Evolutionary conservation across 441 rosid species (phyloP).

Genomic region (Populus hybrid): DNA sequence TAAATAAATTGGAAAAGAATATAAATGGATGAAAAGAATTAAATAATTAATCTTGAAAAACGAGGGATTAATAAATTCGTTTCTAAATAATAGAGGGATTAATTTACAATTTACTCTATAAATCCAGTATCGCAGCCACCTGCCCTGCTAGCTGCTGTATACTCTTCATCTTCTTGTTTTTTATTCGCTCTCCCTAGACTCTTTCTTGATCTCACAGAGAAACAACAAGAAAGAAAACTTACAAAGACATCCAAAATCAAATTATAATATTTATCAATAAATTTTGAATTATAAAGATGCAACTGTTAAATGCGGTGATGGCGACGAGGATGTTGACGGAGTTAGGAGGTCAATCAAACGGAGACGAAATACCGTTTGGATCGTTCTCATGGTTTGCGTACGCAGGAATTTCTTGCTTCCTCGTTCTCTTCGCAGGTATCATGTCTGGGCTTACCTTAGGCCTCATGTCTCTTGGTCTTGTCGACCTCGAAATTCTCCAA

Average conservation of each 20-base stretch:
- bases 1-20: too few species aligned
- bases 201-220: not conserved
- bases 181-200: not conserved
- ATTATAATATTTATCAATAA: not conserved
- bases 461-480: slow-evolving; percentile 81
- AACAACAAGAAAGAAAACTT: not conserved
- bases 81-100: too few species aligned
- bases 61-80: too few species aligned
- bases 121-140: not conserved
- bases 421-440: slow-evolving; percentile 85
- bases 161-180: not conserved
- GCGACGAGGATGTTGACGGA: slow-evolving; percentile 51
- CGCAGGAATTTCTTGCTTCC: slow-evolving; percentile 69
- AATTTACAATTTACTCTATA: too few species aligned
- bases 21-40: too few species aligned
- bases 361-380: slow-evolving; percentile 44
- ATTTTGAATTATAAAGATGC: slow-evolving; percentile 28
- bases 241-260: not conserved
- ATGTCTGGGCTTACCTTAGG: slow-evolving; percentile 90
- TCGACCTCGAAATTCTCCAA: slow-evolving; percentile 81
- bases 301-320: slow-evolving; percentile 53
- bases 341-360: slow-evolving; percentile 31
- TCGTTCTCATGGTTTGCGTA: slow-evolving; percentile 61
- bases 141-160: not conserved
- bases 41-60: too few species aligned